Evolutionary conservation across 768 basidiomycete species (phyloP).

Genomic region (Megacollybia marginata): DNA sequence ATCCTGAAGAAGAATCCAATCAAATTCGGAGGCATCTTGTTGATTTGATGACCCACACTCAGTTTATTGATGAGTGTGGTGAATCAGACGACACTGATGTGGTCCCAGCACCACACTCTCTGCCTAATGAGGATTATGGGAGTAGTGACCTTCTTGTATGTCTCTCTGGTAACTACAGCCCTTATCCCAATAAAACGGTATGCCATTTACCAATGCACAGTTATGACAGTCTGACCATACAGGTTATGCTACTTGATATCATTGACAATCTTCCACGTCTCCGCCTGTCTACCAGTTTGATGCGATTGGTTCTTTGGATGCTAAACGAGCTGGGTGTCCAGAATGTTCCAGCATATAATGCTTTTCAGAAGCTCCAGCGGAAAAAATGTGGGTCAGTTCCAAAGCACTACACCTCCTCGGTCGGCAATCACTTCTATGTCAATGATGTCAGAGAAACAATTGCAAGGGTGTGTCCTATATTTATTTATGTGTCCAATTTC

Average conservation of each 20-base stretch:
- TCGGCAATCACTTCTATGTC: constrained; percentile 12
- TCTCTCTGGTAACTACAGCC: no score
- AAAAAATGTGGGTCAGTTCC: background rate
- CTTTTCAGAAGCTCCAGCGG: constrained; percentile 6
- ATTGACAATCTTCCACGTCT: constrained; percentile 14
- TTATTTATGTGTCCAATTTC: background rate
- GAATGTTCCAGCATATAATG: constrained; percentile 13
- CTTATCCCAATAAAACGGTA: constrained; percentile 3
- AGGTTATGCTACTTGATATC: constrained; percentile 16
- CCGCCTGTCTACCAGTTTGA: constrained; percentile 8
- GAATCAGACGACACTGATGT: no score
- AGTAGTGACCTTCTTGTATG: no score
- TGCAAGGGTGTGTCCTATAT: constrained; percentile 1
- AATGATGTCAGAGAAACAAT: constrained; percentile 10
- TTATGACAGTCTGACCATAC: background rate
- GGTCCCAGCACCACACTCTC: no score
- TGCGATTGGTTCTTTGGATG: constrained; percentile 12
- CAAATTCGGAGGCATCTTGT: no score
- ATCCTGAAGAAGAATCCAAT: no score
- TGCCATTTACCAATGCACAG: background rate
- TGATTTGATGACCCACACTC: no score
- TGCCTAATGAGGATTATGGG: no score
- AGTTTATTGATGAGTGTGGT: no score
- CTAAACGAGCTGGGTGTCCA: constrained; percentile 9
- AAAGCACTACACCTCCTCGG: constrained; percentile 2